Base-by-base conservation (phyloP, 129 eudicot species). In the Gnaphalium uliginosum region DNA sequence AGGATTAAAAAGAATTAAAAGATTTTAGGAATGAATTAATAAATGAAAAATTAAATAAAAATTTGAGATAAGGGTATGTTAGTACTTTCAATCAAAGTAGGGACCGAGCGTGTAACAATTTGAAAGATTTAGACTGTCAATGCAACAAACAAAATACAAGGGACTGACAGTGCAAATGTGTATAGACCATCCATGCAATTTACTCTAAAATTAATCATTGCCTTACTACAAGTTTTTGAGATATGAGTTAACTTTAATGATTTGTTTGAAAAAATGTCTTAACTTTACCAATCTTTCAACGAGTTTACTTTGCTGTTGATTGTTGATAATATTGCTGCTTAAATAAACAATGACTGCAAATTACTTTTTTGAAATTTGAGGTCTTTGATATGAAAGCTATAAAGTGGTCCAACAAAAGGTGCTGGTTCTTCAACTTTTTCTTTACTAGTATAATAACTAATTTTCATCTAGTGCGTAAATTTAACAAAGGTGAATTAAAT, bases 381-480 rank as follows among this genome's bases (percentile, higher is more conserved):
- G 62, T 18, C 50, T 48, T 69, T 70, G 71, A 78, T 53, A 26
- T 66, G 33, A 54, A 79, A 72, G 60, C 23, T 22, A 65, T 74
- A 37, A 35, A 72, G 78, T 72, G 78, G 78, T 79, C 78, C 78
- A 79, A 54, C 69, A 73, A 51, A 30, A 37, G 39, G 37, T 33
- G 35, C 37, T 54, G 78, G 67, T 58, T 64, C 46, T 71, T 56
- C 59, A 64, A 79, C 65, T 57, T 72, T 65, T 53, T 29, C 73
- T 37, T 79, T 66, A 29, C 26, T 10, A 37, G 46, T 37, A 2
- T 29, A 29, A 2, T 29, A 29, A 30, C 23, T 54, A 76, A 66
- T 64, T 67, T 76, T 37, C 35, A 3, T 27, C 23, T 37, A 11
- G 25, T 11, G 46, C 8, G 3, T 37, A 37, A 9, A 37, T 37